These are phyloP conservation scores for Pleoardoris graminearum DNA, from an alignment of 2,329 filamentous ascomycete species.

Conservation along the genomic window DNA sequence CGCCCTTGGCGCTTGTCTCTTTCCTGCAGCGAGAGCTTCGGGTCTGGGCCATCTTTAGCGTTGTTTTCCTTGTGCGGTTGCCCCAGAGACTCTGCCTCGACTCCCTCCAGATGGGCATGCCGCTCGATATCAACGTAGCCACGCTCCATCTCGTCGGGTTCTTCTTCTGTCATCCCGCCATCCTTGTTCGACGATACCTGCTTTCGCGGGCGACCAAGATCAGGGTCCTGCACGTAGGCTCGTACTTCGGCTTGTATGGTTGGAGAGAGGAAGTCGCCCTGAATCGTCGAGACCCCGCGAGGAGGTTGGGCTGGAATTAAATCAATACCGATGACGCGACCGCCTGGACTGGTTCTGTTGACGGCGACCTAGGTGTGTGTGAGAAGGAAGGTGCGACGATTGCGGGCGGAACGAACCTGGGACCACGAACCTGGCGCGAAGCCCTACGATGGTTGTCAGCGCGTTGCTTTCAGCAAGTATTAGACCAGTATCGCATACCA, in stretches of 20 bases:
- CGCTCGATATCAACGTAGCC: constrained; percentile 71
- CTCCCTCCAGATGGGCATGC: constrained; percentile 45
- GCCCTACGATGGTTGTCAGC: constrained; percentile 56
- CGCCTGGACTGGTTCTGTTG: constrained; percentile 73
- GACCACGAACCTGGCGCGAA: constrained; percentile 72
- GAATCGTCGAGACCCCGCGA: constrained; percentile 87
- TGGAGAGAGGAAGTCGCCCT: constrained; percentile 86
- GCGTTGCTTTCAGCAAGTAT: background rate
- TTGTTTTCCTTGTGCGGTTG: constrained; percentile 16
- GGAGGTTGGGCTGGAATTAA: constrained; percentile 91
- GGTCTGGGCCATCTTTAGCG: constrained; percentile 28
- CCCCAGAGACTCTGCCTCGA: constrained; percentile 22
- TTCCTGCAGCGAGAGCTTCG: constrained; percentile 34
- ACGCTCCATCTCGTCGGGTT: constrained; percentile 48
- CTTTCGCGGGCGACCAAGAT: constrained; percentile 57
- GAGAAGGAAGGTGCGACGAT: background rate
- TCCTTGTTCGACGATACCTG: constrained; percentile 31
- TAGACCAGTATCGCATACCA: constrained; percentile 56
- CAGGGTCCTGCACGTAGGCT: constrained; percentile 70
- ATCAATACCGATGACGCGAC: constrained; percentile 87
- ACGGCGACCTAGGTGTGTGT: constrained; percentile 68
- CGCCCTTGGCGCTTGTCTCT: constrained; percentile 52
- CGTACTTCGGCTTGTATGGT: constrained; percentile 76
- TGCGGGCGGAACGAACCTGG: constrained; percentile 46
- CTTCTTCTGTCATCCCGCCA: constrained; percentile 42